phyloP scores from a whole-genome alignment of 2,329 filamentous ascomycete species.

The Colletotrichum horii region DNA sequence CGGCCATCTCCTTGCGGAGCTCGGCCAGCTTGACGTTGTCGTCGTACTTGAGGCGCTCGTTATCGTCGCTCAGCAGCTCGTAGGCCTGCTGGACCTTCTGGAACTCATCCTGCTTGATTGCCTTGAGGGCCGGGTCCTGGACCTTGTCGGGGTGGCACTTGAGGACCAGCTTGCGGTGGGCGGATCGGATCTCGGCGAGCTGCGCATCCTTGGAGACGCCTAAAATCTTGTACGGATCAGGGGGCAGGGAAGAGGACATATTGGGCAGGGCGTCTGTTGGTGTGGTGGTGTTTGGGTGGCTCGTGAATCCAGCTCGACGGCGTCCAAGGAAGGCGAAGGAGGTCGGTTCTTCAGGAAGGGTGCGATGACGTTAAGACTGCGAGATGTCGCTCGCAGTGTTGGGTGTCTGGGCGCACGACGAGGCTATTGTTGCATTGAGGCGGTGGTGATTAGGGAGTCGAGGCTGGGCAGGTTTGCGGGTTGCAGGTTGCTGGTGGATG shows the following conservation, averaged over 20 bases:
- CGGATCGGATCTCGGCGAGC: conserved; percentile 73
- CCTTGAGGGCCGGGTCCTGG: conserved; percentile 77
- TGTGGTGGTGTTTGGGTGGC: neutral
- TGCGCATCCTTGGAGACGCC: conserved; percentile 77
- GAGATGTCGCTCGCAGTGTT: conserved; percentile 5
- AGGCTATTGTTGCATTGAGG: conserved; percentile 23
- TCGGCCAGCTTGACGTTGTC: conserved; percentile 72
- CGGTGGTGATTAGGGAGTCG: conserved; percentile 15
- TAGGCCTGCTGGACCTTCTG: conserved; percentile 93
- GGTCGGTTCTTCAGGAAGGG: neutral
- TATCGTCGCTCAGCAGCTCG: conserved; percentile 84
- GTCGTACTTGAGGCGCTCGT: conserved; percentile 77
- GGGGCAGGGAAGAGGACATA: conserved; percentile 55
- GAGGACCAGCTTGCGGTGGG: conserved; percentile 85
- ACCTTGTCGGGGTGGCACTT: conserved; percentile 94
- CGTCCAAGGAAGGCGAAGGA: neutral
- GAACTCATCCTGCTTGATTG: conserved; percentile 83
- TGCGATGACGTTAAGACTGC: neutral
- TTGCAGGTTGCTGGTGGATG: neutral
- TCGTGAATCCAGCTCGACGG: conserved; percentile 22
- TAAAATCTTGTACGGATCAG: conserved; percentile 82
- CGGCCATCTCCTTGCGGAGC: conserved; percentile 58
- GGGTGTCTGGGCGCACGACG: conserved; percentile 3
- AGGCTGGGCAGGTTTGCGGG: neutral
- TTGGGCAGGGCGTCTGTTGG: conserved; percentile 23